Percentiles rank a stretch among this genome's conserved stretches.
Evolutionary conservation across 106 monocot genomes (phyloP).

Genomic region (Allium sativum): DNA sequence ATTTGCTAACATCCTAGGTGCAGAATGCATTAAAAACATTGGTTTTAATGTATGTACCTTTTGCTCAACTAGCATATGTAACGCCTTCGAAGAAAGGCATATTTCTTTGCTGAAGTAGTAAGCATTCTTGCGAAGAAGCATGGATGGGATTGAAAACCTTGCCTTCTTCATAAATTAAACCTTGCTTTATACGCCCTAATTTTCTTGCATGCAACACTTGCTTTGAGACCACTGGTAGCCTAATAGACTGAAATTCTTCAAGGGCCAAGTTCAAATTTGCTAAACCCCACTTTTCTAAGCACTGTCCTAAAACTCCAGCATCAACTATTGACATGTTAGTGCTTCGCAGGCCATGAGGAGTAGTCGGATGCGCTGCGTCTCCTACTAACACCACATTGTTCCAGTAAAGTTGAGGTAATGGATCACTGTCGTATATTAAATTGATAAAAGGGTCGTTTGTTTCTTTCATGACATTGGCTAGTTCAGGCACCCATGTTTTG

Average conservation of each 20-base stretch:
- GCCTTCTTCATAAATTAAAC: conserved; percentile 24
- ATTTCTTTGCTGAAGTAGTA: conserved; percentile 35
- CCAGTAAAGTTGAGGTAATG: conserved; percentile 43
- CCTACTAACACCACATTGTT: conserved; percentile 71
- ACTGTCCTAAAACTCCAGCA: conserved; percentile 35
- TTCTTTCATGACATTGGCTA: conserved; percentile 49
- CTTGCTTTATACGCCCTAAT: conserved; percentile 62
- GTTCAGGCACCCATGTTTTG: conserved; percentile 48
- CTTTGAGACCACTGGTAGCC: conserved; percentile 52
- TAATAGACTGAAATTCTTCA: conserved; percentile 37
- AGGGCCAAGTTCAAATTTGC: conserved; percentile 27
- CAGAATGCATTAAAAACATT: too few relatives aligned
- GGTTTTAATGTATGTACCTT: too few relatives aligned
- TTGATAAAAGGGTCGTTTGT: conserved; percentile 75
- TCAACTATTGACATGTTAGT: conserved; percentile 83
- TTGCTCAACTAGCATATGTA: too few relatives aligned
- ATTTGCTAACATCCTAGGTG: too few relatives aligned
- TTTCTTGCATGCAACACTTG: conserved; percentile 58
- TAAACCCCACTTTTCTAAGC: conserved; percentile 37
- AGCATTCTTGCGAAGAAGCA: conserved; percentile 15
- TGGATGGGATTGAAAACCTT: conserved; percentile 23
- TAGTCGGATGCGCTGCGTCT: conserved; percentile 84
- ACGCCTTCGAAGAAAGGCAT: conserved; percentile 49
- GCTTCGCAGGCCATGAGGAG: conserved; percentile 78
- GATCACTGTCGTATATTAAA: conserved; percentile 64